Evolutionary conservation across 2,329 filamentous ascomycete species (phyloP).

Genomic region (Rhinocladiella similis): DNA sequence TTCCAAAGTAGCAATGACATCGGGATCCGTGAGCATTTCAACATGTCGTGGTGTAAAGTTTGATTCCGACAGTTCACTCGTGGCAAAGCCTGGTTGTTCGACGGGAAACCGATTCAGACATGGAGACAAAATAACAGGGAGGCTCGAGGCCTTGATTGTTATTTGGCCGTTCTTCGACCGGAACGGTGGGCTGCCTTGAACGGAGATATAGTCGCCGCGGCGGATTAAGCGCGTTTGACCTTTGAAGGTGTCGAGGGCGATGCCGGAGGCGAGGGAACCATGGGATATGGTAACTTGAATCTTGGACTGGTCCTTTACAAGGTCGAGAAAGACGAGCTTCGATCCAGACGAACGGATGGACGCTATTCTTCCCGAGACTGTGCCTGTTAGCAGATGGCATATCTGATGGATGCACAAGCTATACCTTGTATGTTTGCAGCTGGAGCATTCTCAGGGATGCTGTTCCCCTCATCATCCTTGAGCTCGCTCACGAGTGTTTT

Average conservation of each 20-base stretch:
- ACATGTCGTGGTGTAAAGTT: slow-evolving; percentile 63
- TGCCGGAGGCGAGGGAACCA: slow-evolving; percentile 36
- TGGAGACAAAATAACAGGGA: slow-evolving; percentile 74
- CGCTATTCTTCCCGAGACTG: slow-evolving; percentile 67
- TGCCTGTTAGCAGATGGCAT: slow-evolving; percentile 38
- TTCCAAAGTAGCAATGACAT: slow-evolving; percentile 67
- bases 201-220: slow-evolving; percentile 78
- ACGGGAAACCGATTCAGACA: slow-evolving; percentile 77
- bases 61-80: slow-evolving; percentile 56
- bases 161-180: slow-evolving; percentile 73
- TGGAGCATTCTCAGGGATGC: not conserved
- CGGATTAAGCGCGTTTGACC: slow-evolving; percentile 57
- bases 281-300: slow-evolving; percentile 65
- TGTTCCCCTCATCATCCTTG: not conserved
- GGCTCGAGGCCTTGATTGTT: slow-evolving; percentile 65
- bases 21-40: slow-evolving; percentile 76
- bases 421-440: slow-evolving; percentile 15
- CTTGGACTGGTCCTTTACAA: slow-evolving; percentile 69
- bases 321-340: slow-evolving; percentile 81
- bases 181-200: slow-evolving; percentile 66
- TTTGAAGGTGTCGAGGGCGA: slow-evolving; percentile 45
- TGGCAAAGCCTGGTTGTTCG: slow-evolving; percentile 19
- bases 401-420: slow-evolving; percentile 24
- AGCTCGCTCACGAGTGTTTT: slow-evolving; percentile 34
- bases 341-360: slow-evolving; percentile 70